Evolutionary conservation across 2,329 filamentous ascomycete genomes (phyloP).

Genomic region (Calcarisporium arbuscula): DNA sequence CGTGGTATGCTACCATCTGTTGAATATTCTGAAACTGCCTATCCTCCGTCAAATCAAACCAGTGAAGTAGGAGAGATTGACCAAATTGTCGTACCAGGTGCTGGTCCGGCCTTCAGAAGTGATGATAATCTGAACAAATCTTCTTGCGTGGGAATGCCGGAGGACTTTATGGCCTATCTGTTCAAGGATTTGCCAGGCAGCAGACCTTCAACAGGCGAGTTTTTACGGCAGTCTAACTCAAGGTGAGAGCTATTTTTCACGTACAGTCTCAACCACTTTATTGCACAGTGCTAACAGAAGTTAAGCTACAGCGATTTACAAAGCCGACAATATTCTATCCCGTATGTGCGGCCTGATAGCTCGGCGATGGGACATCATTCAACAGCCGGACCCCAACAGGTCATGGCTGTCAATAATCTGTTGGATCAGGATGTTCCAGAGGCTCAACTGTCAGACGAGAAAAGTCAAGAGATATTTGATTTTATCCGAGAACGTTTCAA

Average conservation of each 20-base stretch:
- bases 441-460: constrained; percentile 77
- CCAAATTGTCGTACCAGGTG: constrained; percentile 57
- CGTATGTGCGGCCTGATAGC: constrained; percentile 43
- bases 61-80: constrained; percentile 56
- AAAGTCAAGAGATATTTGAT: constrained; percentile 75
- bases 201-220: constrained; percentile 17
- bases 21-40: constrained; percentile 41
- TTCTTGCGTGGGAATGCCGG: constrained; percentile 74
- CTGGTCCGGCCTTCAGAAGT: constrained; percentile 80
- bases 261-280: not conserved
- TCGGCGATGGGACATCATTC: constrained; percentile 48
- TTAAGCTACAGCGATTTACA: constrained; percentile 50
- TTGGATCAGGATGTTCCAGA: constrained; percentile 76
- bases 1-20: constrained; percentile 26
- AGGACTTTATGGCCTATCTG: constrained; percentile 80
- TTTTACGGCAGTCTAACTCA: too few species aligned
- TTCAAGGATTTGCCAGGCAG: constrained; percentile 50
- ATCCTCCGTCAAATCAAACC: constrained; percentile 36
- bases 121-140: constrained; percentile 76
- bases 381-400: constrained; percentile 62
- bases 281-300: not conserved
- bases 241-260: too few species aligned
- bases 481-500: constrained; percentile 77
- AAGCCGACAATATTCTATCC: constrained; percentile 32
- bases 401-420: constrained; percentile 85